Evolutionary conservation across 2,329 filamentous ascomycete genomes (phyloP), one percentile per base, ranked within the genome.

Genomic region (Pseudogymnoascus sp.): DNA sequence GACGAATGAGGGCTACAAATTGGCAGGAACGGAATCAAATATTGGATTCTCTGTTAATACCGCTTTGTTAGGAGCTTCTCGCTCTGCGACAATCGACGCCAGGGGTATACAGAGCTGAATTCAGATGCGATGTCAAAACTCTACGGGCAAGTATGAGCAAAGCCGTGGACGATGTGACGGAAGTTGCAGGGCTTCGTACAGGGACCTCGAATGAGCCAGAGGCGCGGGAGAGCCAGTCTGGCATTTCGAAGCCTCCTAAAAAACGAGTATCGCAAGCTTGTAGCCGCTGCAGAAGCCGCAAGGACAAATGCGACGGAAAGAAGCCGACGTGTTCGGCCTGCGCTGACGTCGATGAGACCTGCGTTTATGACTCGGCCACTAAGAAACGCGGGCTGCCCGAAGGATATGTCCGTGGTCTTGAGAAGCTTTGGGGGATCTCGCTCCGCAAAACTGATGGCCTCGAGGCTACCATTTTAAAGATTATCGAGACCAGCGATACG

Each of bases 381-480:
- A 91, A 90, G 75, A 91, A 91, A 73, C 81, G 89, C 66, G 89
- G 90, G 3, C 84, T 93, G 10, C 89, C 89, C 69, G 89, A 89
- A n/a, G 89, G 90, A 15, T 91, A 92, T 70, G 87, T 93, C 62
- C 83, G 88, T 35, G 88, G 88, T 0, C 78, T 93, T 17, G 89
- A 93, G 68, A 73, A 84, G 60, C 76, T 83, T 15, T 77, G 83
- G 71, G 83, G 82, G 10, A 77, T 82, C 69, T 74, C 82, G 1
- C 82, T 86, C 65, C 75, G 77, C 62, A 78, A 79, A 40, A 77
- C 80, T 26, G 73, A 79, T 17, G 78, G 77, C 5, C 77, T 77
- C 40, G 82, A 84, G 69, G 74, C 76, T 64, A 73, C 75, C 44
- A 76, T 84, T 60, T 76, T 80, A 11, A 72, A 73, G 3, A 73